Base-by-base conservation (phyloP, 768 basidiomycete species). In the Ramaria sp. region DNA sequence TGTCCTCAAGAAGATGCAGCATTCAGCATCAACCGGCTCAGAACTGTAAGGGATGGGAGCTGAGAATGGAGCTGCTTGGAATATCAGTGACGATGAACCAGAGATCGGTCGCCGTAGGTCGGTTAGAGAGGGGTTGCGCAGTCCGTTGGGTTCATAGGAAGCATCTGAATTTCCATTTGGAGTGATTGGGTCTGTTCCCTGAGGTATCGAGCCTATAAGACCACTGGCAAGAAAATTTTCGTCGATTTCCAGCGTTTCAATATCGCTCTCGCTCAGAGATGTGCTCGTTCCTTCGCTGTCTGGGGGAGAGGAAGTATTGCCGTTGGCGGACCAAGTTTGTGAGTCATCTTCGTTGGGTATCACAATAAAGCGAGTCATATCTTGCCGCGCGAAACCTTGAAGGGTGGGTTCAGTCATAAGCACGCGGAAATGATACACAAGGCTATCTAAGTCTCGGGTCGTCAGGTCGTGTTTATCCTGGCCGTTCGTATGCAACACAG, bases 181-280 rank as follows among this genome's bases (percentile, higher is more conserved):
- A 30, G 56, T 52, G 51, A 52, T 13, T 24, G 55, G 55, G 48
- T 55, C 60, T 28, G 64, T 60, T 39, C 51, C 55, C 44, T 59
- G 60, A 57, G 56, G 52, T 60, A 63, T 50, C 59, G 62, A 24
- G 42, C 66, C 59, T 15, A 76, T 57, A 15, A 78, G 61, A 30
- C 80, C 71, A 56, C 70, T 75, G 7, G 78, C 82, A 22, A 89
- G 72, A 65, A 90, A 90, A 16, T 68, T 75, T 61, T 88, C 82
- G 60, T 77, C 78, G 51, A 90, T 90, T 65, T 88, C 87, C 45
- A 88, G 64, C 16, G 59, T 63, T 30, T 82, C 79, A 8, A 61
- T 60, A 30, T 68, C 65, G 42, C 56, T 58, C 10, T 47, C 53
- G 30, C 28, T 45, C 10, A 38, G 24, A 13, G 28, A 28, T 34